phyloP scores from a whole-genome alignment of 2,329 filamentous ascomycete species.

The Amauroascus niger region DNA sequence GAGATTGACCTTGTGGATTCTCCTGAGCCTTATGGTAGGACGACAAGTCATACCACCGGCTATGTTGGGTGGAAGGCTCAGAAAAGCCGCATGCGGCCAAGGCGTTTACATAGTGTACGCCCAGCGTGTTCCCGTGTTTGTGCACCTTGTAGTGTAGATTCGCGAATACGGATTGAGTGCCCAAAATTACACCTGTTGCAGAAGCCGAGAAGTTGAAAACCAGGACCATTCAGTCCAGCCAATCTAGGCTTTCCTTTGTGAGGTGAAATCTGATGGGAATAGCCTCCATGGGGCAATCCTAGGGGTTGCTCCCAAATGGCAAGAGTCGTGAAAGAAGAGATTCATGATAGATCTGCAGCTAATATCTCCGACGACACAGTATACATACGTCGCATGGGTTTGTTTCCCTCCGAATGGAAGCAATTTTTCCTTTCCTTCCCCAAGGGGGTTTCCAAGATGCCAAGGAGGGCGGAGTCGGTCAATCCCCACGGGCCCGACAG shows the following conservation, averaged over 20 bases:
- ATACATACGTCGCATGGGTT: neutral
- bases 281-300: no score
- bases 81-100: neutral
- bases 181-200: neutral
- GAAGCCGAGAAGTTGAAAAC: neutral
- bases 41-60: neutral
- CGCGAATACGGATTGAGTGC: slow-evolving; percentile 1
- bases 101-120: neutral
- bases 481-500: slow-evolving; percentile 1
- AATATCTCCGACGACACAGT: neutral
- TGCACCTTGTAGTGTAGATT: neutral
- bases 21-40: neutral
- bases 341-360: neutral
- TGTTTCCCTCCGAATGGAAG: neutral
- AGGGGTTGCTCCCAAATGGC: neutral
- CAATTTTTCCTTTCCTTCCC: neutral
- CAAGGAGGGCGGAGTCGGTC: slow-evolving; percentile 10
- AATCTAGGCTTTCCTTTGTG: no score
- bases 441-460: neutral
- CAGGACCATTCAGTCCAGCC: neutral
- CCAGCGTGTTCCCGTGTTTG: slow-evolving; percentile 1
- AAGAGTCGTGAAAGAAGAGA: neutral
- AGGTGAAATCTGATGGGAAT: no score
- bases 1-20: neutral
- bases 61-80: neutral